These are phyloP conservation scores for Tulasnella sp. DNA, from an alignment of 768 basidiomycete species.

Conservation along the genomic window DNA sequence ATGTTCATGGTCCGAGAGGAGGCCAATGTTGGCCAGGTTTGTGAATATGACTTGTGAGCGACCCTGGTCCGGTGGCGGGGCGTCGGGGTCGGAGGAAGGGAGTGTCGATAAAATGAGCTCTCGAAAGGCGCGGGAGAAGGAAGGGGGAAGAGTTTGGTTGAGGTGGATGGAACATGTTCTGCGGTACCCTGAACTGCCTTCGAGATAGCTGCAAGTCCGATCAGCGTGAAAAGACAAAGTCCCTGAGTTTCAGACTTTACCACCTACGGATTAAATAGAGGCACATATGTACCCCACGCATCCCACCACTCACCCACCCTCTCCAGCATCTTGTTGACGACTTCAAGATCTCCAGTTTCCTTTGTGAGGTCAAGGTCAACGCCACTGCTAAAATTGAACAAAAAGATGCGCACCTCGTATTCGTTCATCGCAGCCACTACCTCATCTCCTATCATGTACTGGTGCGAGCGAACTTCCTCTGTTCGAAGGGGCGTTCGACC, in stretches of 20 bases:
- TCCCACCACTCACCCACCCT: slow-evolving; percentile 68
- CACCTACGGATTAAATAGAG: slow-evolving; percentile 46
- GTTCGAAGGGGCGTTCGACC: neutral
- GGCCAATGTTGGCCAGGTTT: slow-evolving; percentile 64
- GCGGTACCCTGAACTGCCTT: slow-evolving; percentile 21
- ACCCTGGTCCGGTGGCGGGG: slow-evolving; percentile 63
- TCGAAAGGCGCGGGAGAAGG: slow-evolving; percentile 51
- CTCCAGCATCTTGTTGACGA: slow-evolving; percentile 54
- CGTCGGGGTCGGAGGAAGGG: slow-evolving; percentile 49
- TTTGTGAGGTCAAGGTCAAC: slow-evolving; percentile 34
- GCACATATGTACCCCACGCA: slow-evolving; percentile 65
- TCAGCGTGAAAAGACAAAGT: neutral
- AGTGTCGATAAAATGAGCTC: slow-evolving; percentile 69
- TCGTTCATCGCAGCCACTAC: slow-evolving; percentile 54
- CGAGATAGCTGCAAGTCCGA: slow-evolving; percentile 23
- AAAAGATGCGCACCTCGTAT: slow-evolving; percentile 52
- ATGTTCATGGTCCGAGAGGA: slow-evolving; percentile 78
- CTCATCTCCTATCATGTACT: slow-evolving; percentile 58
- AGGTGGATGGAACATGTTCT: slow-evolving; percentile 24
- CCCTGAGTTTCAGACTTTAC: neutral
- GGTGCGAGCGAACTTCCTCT: slow-evolving; percentile 65
- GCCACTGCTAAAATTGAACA: neutral
- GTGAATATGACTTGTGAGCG: slow-evolving; percentile 59
- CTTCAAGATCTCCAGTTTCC: slow-evolving; percentile 48
- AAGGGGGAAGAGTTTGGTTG: slow-evolving; percentile 17